Base-by-base conservation (phyloP, 352 stramenopile genomes). In the Pilasporangium apinafurcum region DNA sequence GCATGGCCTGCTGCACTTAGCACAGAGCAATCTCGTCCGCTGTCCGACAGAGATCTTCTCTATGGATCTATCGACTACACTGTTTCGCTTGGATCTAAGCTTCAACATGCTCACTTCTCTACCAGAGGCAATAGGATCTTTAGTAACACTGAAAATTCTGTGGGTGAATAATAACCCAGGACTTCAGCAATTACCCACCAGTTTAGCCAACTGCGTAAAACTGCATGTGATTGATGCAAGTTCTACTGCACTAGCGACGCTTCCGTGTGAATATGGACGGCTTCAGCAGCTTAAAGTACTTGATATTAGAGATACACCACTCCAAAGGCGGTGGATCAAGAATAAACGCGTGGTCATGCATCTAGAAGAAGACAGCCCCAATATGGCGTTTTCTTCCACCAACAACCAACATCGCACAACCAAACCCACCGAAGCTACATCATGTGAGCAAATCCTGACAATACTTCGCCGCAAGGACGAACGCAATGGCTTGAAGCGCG, bases 111-210 rank as follows among this genome's bases (percentile, higher is more conserved):
- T 96, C 13, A 31, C 56, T 20, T 41, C 51, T 2, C 52, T 96
- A 7, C 79, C 83, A 0, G 62, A 79, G 25, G 49, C 60, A 6
- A 66, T 96, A 31, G 56, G 65, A 17, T 42, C 53, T 5, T 65
- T 96, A 21, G 35, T 51, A 21, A 53, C 50, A 17, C 73, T 96
- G 6, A 74, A 83, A 35, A 56, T 86, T 40, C 64, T 96, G 10
- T 95, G 82, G 60, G 50, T 96, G 22, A 92, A 90, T 48, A 65
- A 90, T 42, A 96, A 96, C 40, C 82, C 78, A 5, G 48, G 55
- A 6, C 69, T 96, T 3, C 37, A 45, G 17, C 30, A 33, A 0
- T 37, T 96, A 4, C 82, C 83, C 3, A 25, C 49, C 3, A 39
- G 83, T 24, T 59, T 96, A 13, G 55, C 65, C 13, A 48, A 78